Evolutionary conservation across 495 filamentous ascomycete genomes (phyloP).

Genomic region (Jackrogersella minutella): DNA sequence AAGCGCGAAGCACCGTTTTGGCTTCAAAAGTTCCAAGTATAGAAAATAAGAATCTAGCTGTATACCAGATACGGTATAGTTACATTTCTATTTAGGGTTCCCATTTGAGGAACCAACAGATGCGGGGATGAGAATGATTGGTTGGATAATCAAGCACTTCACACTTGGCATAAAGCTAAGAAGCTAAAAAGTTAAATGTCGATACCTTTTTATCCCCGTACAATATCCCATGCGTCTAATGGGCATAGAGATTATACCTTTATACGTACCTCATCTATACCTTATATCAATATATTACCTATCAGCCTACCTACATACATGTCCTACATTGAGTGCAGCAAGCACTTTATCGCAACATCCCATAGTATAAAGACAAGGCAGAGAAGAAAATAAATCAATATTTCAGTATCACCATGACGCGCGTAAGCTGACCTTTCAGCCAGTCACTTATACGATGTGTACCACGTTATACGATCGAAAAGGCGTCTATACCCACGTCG

Average conservation of each 20-base stretch:
- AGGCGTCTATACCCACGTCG: slow-evolving; percentile 8
- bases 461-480: slow-evolving; percentile 8
- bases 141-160: slow-evolving; percentile 16
- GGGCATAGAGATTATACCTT: too few relatives aligned
- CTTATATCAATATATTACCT: too few relatives aligned
- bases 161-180: slow-evolving; percentile 5
- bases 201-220: not conserved
- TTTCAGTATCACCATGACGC: slow-evolving; percentile 12
- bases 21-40: slow-evolving; percentile 21
- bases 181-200: slow-evolving; percentile 9
- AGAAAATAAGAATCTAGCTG: too few relatives aligned
- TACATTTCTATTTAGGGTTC: not conserved
- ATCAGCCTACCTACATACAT: too few relatives aligned
- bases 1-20: slow-evolving; percentile 11
- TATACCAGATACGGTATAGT: not conserved
- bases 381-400: not conserved
- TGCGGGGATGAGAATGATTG: slow-evolving; percentile 25
- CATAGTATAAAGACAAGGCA: too few relatives aligned
- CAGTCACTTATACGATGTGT: not conserved
- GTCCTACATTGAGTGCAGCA: too few relatives aligned
- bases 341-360: too few relatives aligned
- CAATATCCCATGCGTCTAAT: too few relatives aligned
- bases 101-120: not conserved
- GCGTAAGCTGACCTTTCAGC: slow-evolving; percentile 29
- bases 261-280: too few relatives aligned